Evolutionary conservation across 345 rosid genomes (phyloP).

Genomic region (Stellera chamaejasme): DNA sequence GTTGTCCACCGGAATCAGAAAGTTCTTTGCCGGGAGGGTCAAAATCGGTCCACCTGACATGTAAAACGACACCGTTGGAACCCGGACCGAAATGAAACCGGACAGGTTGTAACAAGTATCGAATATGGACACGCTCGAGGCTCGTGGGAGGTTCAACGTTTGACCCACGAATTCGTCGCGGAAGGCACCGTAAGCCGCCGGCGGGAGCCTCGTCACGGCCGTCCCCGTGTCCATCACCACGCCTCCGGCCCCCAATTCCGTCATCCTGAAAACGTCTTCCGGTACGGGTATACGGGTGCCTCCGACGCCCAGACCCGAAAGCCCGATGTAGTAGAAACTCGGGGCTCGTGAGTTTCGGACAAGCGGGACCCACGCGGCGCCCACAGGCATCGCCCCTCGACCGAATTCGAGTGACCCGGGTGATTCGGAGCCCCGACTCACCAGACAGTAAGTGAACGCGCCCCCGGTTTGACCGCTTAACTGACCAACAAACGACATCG

Average conservation of each 20-base stretch:
- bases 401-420: constrained; percentile 83
- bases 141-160: constrained; percentile 72
- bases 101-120: constrained; percentile 76
- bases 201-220: constrained; percentile 82
- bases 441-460: constrained; percentile 87
- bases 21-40: constrained; percentile 83
- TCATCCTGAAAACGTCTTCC: constrained; percentile 38
- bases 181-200: constrained; percentile 55
- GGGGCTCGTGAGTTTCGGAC: constrained; percentile 68
- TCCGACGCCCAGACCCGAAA: constrained; percentile 81
- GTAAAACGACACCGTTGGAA: constrained; percentile 85
- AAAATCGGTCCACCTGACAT: constrained; percentile 74
- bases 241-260: constrained; percentile 63
- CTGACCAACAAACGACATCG: constrained; percentile 87
- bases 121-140: constrained; percentile 69
- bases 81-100: constrained; percentile 77
- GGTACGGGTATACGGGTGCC: constrained; percentile 50
- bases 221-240: constrained; percentile 99
- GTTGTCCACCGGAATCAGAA: constrained; percentile 83
- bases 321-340: constrained; percentile 76
- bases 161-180: constrained; percentile 58
- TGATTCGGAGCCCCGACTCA: constrained; percentile 56
- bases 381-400: constrained; percentile 64
- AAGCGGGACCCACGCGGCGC: constrained; percentile 90
- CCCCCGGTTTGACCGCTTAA: constrained; percentile 79